Evolutionary conservation across 2,329 filamentous ascomycete species (phyloP).

Genomic region (Colletotrichum sp.): DNA sequence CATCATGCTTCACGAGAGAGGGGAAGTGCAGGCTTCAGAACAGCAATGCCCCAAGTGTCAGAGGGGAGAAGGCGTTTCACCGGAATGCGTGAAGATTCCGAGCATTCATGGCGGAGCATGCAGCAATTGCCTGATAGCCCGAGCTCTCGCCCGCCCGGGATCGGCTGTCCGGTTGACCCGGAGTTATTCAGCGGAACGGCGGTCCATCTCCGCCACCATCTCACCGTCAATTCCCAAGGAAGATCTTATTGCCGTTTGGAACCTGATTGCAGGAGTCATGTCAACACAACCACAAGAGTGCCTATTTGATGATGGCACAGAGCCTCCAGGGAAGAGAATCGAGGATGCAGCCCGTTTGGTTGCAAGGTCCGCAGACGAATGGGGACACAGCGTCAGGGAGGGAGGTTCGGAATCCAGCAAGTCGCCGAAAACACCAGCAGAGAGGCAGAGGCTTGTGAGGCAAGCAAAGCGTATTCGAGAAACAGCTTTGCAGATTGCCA

Average conservation of each 20-base stretch:
- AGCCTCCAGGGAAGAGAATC: slow-evolving; percentile 26
- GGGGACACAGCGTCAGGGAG: slow-evolving; percentile 21
- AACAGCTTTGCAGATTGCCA: slow-evolving; percentile 15
- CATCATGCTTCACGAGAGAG: slow-evolving; percentile 29
- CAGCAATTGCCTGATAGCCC: slow-evolving; percentile 30
- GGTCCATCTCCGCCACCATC: slow-evolving; percentile 21
- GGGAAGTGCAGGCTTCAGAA: slow-evolving; percentile 19
- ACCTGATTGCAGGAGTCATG: slow-evolving; percentile 71
- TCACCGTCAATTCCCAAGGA: slow-evolving; percentile 19
- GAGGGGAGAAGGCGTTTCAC: slow-evolving; percentile 25
- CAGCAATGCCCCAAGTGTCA: slow-evolving; percentile 26
- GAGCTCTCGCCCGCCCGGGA: slow-evolving; percentile 5
- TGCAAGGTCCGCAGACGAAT: slow-evolving; percentile 28
- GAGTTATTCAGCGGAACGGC: slow-evolving; percentile 14
- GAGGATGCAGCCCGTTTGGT: slow-evolving; percentile 28
- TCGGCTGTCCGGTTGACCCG: not conserved
- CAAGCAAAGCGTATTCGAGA: slow-evolving; percentile 14
- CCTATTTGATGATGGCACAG: slow-evolving; percentile 69
- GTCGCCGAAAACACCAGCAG: not conserved
- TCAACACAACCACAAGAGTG: slow-evolving; percentile 96
- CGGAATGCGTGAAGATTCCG: slow-evolving; percentile 27
- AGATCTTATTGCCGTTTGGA: slow-evolving; percentile 30
- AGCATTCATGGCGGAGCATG: slow-evolving; percentile 20
- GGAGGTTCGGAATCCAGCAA: not conserved
- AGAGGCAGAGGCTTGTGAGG: not conserved